Conservation (phyloP, 2,329 filamentous ascomycete species). For the Aspergillus eucalypticola region DNA sequence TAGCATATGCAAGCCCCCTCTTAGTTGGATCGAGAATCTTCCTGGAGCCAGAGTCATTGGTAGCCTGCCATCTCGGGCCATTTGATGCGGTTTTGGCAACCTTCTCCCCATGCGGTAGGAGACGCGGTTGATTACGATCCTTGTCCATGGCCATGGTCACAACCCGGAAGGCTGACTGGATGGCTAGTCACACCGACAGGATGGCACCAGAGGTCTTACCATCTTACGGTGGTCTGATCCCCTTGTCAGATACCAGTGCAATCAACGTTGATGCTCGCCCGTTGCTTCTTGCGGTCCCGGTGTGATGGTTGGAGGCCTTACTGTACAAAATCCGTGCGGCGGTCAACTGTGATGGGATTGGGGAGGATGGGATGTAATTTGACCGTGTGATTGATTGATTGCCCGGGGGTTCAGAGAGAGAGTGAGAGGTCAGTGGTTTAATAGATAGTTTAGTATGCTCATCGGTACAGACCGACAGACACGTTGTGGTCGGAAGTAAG, state of each 20-base stretch:
- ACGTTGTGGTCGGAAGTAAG: neutral
- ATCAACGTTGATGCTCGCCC: conserved; percentile 2
- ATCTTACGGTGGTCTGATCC: conserved; percentile 7
- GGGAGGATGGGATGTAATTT: too few relatives aligned
- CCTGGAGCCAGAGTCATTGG: neutral
- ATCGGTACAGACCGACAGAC: neutral
- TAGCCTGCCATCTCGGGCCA: conserved; percentile 1
- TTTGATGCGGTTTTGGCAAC: neutral
- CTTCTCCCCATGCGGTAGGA: neutral
- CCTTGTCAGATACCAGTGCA: neutral
- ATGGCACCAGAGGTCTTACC: conserved; percentile 7
- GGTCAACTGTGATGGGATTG: neutral
- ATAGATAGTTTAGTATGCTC: too few relatives aligned
- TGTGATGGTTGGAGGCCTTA: neutral
- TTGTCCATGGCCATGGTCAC: conserved; percentile 2
- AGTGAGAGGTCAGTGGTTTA: neutral
- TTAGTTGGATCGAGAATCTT: conserved; percentile 23
- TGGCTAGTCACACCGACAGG: neutral
- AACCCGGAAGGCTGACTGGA: conserved; percentile 1
- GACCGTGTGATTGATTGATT: neutral
- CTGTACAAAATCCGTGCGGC: neutral
- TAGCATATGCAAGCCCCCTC: conserved; percentile 24
- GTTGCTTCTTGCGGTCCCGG: conserved; percentile 18
- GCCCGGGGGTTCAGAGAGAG: too few relatives aligned
- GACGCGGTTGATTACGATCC: conserved; percentile 1